phyloP scores from a whole-genome alignment of 2,329 filamentous ascomycete species.

The Calonectria pseudoturangicola region DNA sequence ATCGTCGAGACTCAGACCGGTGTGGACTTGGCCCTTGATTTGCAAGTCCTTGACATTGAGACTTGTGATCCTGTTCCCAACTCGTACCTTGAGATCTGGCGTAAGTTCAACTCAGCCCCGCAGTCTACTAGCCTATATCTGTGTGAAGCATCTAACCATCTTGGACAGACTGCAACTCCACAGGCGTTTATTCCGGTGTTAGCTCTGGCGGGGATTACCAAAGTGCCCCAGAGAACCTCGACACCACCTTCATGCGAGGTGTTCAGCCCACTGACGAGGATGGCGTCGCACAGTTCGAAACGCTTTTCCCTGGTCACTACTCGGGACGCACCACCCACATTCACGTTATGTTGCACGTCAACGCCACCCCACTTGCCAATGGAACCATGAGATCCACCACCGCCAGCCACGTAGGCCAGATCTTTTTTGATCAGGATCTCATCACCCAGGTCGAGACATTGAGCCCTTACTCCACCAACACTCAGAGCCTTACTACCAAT shows the following conservation, averaged over 20 bases:
- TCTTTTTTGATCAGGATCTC: conserved; percentile 76
- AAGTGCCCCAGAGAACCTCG: conserved; percentile 44
- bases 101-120: conserved; percentile 4
- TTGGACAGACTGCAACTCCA: conserved; percentile 32
- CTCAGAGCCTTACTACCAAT: conserved; percentile 66
- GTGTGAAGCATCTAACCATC: not conserved
- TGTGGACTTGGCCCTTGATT: conserved; percentile 24
- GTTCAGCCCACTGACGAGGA: conserved; percentile 62
- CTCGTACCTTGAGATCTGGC: conserved; percentile 34
- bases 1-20: conserved; percentile 25
- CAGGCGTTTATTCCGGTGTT: conserved; percentile 33
- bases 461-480: conserved; percentile 67
- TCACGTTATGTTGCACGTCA: conserved; percentile 31
- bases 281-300: conserved; percentile 63
- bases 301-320: conserved; percentile 67
- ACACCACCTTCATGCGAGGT: conserved; percentile 62
- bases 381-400: conserved; percentile 64
- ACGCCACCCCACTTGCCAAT: conserved; percentile 64
- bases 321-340: conserved; percentile 62
- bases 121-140: not conserved
- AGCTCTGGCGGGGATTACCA: conserved; percentile 28
- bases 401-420: conserved; percentile 74
- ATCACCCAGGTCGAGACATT: conserved; percentile 68
- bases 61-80: conserved; percentile 27
- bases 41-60: conserved; percentile 30